phyloP scores from a whole-genome alignment of 495 filamentous ascomycete species.

The Penicillium maclennaniae region DNA sequence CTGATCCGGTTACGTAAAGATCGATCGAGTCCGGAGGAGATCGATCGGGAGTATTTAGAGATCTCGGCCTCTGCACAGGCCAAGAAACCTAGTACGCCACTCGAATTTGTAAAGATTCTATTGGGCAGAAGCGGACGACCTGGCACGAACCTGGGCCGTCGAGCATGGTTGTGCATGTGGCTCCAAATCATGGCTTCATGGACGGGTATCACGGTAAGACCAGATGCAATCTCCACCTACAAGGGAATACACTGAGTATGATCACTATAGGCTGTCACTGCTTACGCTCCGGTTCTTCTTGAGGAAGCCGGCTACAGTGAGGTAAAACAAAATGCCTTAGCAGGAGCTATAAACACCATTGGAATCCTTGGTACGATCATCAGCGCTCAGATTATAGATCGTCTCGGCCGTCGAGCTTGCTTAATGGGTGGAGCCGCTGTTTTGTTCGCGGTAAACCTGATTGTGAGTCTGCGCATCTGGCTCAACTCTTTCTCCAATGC shows the following conservation, averaged over 20 bases:
- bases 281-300: conserved; percentile 43
- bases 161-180: conserved; percentile 50
- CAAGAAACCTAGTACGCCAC: conserved; percentile 31
- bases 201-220: conserved; percentile 46
- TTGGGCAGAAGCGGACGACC: conserved; percentile 28
- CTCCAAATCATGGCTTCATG: conserved; percentile 54
- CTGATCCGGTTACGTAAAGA: conserved; percentile 25
- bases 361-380: conserved; percentile 53
- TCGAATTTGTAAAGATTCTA: conserved; percentile 38
- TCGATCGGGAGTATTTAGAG: conserved; percentile 41
- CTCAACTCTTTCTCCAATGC: neutral
- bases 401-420: conserved; percentile 44
- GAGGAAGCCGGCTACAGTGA: conserved; percentile 41
- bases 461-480: conserved; percentile 18
- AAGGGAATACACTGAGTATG: neutral
- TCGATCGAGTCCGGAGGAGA: conserved; percentile 22
- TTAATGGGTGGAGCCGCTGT: conserved; percentile 37
- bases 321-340: conserved; percentile 46
- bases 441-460: conserved; percentile 31
- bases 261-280: conserved; percentile 32
- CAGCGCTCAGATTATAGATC: conserved; percentile 50
- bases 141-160: conserved; percentile 35
- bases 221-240: too few relatives aligned
- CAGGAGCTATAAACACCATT: conserved; percentile 53
- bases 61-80: conserved; percentile 32